These are phyloP conservation scores for Neocatenulostroma microsporum DNA, from an alignment of 2,329 filamentous ascomycete genomes.

Conservation along the genomic window DNA sequence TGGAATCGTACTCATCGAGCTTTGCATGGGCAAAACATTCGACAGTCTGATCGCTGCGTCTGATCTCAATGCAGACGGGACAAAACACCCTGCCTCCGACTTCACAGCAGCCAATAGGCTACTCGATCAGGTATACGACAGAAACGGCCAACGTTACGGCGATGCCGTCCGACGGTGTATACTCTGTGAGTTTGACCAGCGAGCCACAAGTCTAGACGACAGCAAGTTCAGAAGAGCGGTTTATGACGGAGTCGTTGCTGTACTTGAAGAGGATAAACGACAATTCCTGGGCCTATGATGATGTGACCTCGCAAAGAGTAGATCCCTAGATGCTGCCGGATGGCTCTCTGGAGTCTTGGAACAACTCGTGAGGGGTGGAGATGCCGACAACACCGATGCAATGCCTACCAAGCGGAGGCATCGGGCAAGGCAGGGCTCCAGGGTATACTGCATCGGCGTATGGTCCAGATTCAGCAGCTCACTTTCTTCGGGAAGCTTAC, in stretches of 20 bases:
- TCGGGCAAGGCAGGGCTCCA: too few species aligned
- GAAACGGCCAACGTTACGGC: constrained; percentile 25
- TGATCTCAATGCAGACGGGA: too few species aligned
- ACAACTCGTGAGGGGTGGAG: too few species aligned
- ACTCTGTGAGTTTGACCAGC: constrained; percentile 26
- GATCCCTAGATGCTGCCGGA: too few species aligned
- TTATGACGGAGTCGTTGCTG: constrained; percentile 23
- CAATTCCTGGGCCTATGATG: too few species aligned
- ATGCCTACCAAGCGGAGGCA: too few species aligned
- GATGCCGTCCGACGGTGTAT: constrained; percentile 30
- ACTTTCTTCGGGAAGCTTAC: too few species aligned
- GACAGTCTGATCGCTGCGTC: constrained; percentile 17
- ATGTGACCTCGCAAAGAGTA: too few species aligned
- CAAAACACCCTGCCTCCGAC: constrained; percentile 13
- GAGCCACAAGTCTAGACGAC: constrained; percentile 22
- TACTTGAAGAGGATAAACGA: constrained; percentile 25
- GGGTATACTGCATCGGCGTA: too few species aligned
- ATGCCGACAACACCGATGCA: too few species aligned
- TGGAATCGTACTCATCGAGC: constrained; percentile 29
- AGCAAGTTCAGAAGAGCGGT: constrained; percentile 25
- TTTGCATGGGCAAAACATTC: constrained; percentile 26
- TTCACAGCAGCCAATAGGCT: constrained; percentile 19
- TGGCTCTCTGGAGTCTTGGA: too few species aligned
- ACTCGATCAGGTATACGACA: constrained; percentile 21
- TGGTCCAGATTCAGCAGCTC: too few species aligned